Evolutionary conservation across 768 basidiomycete genomes (phyloP), one percentile per base, ranked within the genome.

Genomic region (Phanerodontia chrysosporium): DNA sequence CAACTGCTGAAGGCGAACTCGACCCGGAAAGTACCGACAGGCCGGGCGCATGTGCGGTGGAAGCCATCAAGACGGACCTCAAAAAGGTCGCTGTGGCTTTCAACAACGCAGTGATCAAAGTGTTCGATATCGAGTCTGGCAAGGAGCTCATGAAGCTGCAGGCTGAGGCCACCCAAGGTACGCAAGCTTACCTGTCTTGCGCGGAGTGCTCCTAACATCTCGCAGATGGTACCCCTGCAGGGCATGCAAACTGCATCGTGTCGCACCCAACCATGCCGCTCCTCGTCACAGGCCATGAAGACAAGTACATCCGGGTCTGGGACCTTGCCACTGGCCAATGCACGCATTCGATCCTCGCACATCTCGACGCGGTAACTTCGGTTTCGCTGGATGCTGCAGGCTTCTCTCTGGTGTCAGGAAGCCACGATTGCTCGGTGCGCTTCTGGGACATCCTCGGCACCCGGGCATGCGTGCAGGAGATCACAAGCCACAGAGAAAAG

Each of bases 401-500:
- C 6, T 92, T 92, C 66, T 86, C 87, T 5, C 82, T 99, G 51
- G 89, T 93, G 4, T 93, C 95, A 1, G 90, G 88, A 42, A 90
- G 91, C 57, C 93, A 96, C 70, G 97, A 98, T 70, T 95, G 95
- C 70, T 95, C 93, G 16, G 77, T 93, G 36, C 90, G 95, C 25
- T 89, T 97, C 75, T 99, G 97, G 97, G 92, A 96, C 70, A 73
- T 98, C 51, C 82, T 92, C 35, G 87, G 87, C 60, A 80, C 86
- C 56, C 82, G 84, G 39, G 82, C 86, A 46, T 96, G 94, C 70
- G 74, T 93, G 14, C 95, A 98, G 67, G 97, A 98, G 72, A 82
- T 91, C 60, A 87, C 90, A 30, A 84, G 83, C 36, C 97, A 98
- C 75, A 84, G 96, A 49, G 84, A 88, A 76, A 96, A 95, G 74